A percentile compares a stretch with the other conserved stretches of the same genome.
Evolutionary conservation across 306 rosid genomes (phyloP).

Genomic region (Rosa rugosa): DNA sequence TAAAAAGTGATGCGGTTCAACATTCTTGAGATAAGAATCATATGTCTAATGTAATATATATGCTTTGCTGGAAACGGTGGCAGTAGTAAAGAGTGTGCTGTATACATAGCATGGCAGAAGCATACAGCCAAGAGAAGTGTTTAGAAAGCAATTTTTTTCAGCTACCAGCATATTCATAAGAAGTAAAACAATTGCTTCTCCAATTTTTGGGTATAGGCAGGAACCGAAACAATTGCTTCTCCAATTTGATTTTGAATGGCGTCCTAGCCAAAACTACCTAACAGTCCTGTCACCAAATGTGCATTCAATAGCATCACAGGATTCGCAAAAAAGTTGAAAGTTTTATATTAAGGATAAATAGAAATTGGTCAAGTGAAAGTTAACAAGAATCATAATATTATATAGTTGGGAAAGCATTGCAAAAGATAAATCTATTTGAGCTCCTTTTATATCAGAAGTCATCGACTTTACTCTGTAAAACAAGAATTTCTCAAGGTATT

Average conservation of each 20-base stretch:
- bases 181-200: not conserved
- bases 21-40: not conserved
- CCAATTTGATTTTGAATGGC: not conserved
- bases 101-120: not conserved
- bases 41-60: not conserved
- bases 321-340: not conserved
- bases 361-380: not conserved
- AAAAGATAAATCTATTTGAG: not conserved
- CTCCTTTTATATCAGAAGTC: not conserved
- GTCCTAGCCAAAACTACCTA: not conserved
- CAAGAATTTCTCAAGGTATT: not conserved
- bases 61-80: not conserved
- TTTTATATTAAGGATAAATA: not conserved
- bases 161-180: not conserved
- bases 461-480: not conserved
- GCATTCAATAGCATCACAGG: not conserved
- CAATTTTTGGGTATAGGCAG: not conserved
- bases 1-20: not conserved
- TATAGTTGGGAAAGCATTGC: not conserved
- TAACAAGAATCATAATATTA: not conserved
- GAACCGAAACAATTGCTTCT: not conserved
- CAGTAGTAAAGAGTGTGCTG: not conserved
- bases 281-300: not conserved
- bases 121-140: not conserved
- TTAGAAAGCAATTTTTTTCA: not conserved